Evolutionary conservation across 2,329 filamentous ascomycete genomes (phyloP), one percentile per base, ranked within the genome.

Genomic region (Karstenula rhodostoma): DNA sequence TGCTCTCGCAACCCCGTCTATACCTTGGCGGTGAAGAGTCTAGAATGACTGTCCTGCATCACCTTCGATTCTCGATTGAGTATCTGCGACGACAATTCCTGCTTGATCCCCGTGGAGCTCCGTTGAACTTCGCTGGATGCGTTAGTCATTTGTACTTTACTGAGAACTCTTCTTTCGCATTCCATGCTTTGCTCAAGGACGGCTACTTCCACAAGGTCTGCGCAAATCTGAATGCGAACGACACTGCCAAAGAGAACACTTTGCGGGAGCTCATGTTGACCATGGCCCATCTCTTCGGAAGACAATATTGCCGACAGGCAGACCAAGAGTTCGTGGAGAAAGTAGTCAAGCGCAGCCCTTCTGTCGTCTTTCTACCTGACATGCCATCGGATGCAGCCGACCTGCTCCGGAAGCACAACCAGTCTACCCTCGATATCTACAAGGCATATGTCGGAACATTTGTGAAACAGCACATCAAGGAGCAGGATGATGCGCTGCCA

Each of bases 21-120:
- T 92, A 89, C 63, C 82, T 94, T 2, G 90, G 90, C 47, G 90
- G 90, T 0, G 82, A 87, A 2, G 86, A 87, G 44, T 87, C 87
- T 53, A 88, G 88, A 68, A 86, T 89, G 73, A 86, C 90, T 1
- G 87, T 93, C 1, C 83, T 90, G 54, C 91, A 94, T 72, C 90
- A 94, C 70, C 76, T 94, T 7, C 86, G 91, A 3, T 94, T 94
- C 74, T 93, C 90, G 0, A 90, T 94, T 47, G 91, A 94, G 65
- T 94, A 93, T 67, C 82, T 94, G 0, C 85, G 90, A 22, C 82
- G 89, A 37, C 89, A 93, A 66, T 81, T 86, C 46, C 84, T 94
- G 0, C 80, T 94, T 9, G 87, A 86, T 3, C 74, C 79, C 0
- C 73, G 78, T 1, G 91, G 91, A 48, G 79, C 76, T 1, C 90